phyloP scores from a whole-genome alignment of 495 filamentous ascomycete species.

The Xylaria grammica region DNA sequence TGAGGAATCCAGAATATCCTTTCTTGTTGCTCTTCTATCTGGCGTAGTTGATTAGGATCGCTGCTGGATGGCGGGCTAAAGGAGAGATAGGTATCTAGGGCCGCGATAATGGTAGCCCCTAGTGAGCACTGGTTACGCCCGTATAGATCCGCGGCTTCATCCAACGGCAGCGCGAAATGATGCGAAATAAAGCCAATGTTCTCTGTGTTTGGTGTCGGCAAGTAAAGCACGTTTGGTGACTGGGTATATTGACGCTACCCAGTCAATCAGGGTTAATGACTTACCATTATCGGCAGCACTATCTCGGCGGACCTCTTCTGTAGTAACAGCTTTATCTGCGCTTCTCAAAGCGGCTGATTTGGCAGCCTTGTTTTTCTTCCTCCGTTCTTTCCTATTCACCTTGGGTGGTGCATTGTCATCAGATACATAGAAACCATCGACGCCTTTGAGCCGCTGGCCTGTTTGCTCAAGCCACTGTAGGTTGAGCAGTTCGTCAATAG shows the following conservation, averaged over 20 bases:
- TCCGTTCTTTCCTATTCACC: slow-evolving; percentile 48
- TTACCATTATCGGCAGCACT: slow-evolving; percentile 26
- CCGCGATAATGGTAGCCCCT: slow-evolving; percentile 30
- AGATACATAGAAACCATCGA: slow-evolving; percentile 75
- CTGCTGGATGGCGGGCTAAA: slow-evolving; percentile 5
- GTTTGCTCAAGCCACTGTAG: slow-evolving; percentile 71
- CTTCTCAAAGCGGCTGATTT: slow-evolving; percentile 18
- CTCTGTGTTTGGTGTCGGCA: slow-evolving; percentile 24
- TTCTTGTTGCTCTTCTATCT: slow-evolving; percentile 11
- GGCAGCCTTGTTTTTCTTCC: slow-evolving; percentile 27
- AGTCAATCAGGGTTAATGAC: background rate
- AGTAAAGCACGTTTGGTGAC: background rate
- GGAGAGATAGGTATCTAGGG: slow-evolving; percentile 33
- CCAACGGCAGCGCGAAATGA: slow-evolving; percentile 21
- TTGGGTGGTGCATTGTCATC: slow-evolving; percentile 48
- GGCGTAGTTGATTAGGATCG: background rate
- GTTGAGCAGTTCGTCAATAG: slow-evolving; percentile 84
- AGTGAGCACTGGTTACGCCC: slow-evolving; percentile 26
- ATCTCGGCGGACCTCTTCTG: slow-evolving; percentile 16
- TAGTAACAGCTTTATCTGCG: background rate
- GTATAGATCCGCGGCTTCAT: slow-evolving; percentile 35
- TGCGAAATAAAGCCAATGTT: slow-evolving; percentile 34
- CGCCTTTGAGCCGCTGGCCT: slow-evolving; percentile 65
- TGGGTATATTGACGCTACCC: background rate
- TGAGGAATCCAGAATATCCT: slow-evolving; percentile 30